Percentiles rank a stretch among this genome's conserved stretches.
phyloP scores from a whole-genome alignment of 805 yeast species.

The Danielozyma ontarioensis region DNA sequence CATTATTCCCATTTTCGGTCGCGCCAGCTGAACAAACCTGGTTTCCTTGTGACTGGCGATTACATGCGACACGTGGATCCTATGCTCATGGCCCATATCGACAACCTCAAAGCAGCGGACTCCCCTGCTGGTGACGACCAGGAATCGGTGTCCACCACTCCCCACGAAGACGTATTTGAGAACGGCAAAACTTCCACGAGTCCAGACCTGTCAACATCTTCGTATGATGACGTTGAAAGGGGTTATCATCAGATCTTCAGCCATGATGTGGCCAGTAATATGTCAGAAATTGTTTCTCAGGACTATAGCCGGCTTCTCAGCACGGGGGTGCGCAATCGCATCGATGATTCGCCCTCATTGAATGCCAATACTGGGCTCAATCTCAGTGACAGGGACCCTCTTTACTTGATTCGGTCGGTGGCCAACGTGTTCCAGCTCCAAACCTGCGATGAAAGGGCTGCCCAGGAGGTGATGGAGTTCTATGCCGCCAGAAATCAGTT shows the following conservation, averaged over 20 bases:
- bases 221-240: background rate
- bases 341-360: background rate
- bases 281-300: background rate
- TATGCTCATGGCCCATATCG: background rate
- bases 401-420: background rate
- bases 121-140: background rate
- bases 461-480: background rate
- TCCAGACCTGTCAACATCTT: background rate
- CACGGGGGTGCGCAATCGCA: background rate
- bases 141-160: background rate
- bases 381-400: background rate
- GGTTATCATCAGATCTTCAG: background rate
- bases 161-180: background rate
- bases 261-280: background rate
- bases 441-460: too few species aligned
- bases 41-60: too few species aligned
- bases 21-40: too few species aligned
- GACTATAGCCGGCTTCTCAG: background rate
- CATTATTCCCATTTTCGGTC: slow-evolving; percentile 8
- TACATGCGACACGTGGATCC: background rate
- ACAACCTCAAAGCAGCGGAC: background rate
- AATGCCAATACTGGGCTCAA: background rate
- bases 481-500: background rate
- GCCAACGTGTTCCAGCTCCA: too few species aligned
- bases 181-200: background rate